phyloP scores from a whole-genome alignment of 2,329 filamentous ascomycete species.

The Fonsecaea nubica region DNA sequence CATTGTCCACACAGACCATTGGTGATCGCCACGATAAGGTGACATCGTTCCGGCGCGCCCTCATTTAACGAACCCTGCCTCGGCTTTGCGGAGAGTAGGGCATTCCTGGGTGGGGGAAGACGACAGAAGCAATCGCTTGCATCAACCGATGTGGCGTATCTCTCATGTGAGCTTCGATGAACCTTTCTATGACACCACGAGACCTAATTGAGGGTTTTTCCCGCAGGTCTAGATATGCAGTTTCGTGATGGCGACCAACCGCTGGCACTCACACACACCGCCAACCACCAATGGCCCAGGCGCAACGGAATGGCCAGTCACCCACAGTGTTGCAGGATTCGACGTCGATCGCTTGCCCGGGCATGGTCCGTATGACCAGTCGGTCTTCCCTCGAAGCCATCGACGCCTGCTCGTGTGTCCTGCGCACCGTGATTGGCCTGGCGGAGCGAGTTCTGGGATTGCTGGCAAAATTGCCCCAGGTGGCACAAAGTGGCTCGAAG shows the following conservation, averaged over 20 bases:
- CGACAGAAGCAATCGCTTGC: constrained; percentile 14
- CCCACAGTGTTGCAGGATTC: neutral
- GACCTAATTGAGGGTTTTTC: constrained; percentile 2
- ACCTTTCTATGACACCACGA: constrained; percentile 3
- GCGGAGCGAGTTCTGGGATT: too few relatives aligned
- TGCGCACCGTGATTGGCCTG: too few relatives aligned
- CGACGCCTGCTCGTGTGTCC: too few relatives aligned
- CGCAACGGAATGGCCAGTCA: constrained; percentile 1
- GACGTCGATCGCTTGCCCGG: too few relatives aligned
- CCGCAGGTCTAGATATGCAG: constrained; percentile 1
- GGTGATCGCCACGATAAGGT: constrained; percentile 22
- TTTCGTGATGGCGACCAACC: neutral
- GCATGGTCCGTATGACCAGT: too few relatives aligned
- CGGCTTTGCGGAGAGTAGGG: constrained; percentile 16
- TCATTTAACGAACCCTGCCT: constrained; percentile 19
- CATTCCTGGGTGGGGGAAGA: constrained; percentile 17
- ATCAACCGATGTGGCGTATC: constrained; percentile 17
- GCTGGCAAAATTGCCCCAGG: too few relatives aligned
- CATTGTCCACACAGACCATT: constrained; percentile 19
- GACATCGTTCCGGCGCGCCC: constrained; percentile 27
- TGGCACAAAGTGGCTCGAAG: neutral
- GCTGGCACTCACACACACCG: neutral
- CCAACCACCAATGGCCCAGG: neutral
- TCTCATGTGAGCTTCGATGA: constrained; percentile 6
- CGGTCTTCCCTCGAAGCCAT: too few relatives aligned